Evolutionary conservation across 2,329 filamentous ascomycete species (phyloP), one percentile per base, ranked within the genome.

Genomic region (Colletotrichum higginsianum): DNA sequence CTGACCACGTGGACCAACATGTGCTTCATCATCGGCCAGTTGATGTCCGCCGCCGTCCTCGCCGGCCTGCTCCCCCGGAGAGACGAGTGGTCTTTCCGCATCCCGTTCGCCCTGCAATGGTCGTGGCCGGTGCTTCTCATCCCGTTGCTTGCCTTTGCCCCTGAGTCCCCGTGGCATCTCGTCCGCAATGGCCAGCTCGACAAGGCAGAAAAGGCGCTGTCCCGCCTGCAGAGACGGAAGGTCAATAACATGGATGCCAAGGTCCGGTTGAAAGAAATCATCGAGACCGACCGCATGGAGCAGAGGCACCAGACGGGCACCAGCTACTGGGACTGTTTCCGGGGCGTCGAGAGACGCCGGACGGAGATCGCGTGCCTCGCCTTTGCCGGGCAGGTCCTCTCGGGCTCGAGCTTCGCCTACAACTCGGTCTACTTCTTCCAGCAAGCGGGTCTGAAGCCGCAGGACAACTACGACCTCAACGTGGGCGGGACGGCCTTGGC

Each of bases 21-120:
- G 75, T 84, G 81, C 68, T 84, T 80, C 75, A 78, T 80, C 13
- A 79, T 83, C 38, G 84, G 84, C 9, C 83, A 85, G 71, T 73
- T 86, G 18, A 76, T 84, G 23, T 79, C 80, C 0, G 78, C 81
- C 1, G 82, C 81, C 0, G 82, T 85, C 6, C 77, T 84, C 11
- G 78, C 79, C 46, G 80, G 75, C 26, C 77, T 85, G n/a, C 64
- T 82, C 2, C 63, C 76, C 18, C 76, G 78, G 7, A 73, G 75
- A 2, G 79, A 80, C 30, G 66, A 85, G 60, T 87, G 84, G 83
- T 82, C 82, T 0, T 88, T 85, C 74, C 79, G 82, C 8, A 84
- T 84, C 12, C 85, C 86, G 0, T 88, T 85, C 66, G 85, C 81
- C 0, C 64, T 87, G 0, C 85, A 87, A 71, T 88, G 86, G 86